Percentiles rank a stretch among this genome's conserved stretches.
These are phyloP conservation scores for Euphrasia confusa DNA, from an alignment of 257 asterid genomes.

Conservation along the genomic window DNA sequence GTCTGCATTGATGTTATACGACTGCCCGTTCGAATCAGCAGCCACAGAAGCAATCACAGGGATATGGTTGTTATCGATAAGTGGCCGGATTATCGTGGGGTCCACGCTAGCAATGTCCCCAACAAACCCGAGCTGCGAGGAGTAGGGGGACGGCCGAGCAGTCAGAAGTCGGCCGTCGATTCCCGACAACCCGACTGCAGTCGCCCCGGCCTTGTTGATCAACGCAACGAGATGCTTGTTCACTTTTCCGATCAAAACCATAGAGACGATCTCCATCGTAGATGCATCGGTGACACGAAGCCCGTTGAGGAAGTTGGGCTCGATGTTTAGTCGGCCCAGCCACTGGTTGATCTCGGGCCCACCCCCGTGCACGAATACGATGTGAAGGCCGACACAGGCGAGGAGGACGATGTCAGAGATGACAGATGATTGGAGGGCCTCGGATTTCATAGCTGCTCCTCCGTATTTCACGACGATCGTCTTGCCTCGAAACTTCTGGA, in stretches of 20 bases:
- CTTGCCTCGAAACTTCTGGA: constrained; percentile 4
- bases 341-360: constrained; percentile 12
- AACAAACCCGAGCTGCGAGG: neutral
- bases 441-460: neutral
- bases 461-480: constrained; percentile 4
- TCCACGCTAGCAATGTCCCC: constrained; percentile 2
- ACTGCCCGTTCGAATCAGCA: neutral
- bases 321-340: neutral
- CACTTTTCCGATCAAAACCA: neutral
- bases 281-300: neutral
- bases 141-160: constrained; percentile 1
- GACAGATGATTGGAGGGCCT: neutral
- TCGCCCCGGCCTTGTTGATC: neutral
- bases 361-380: constrained; percentile 2
- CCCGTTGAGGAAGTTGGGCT: constrained; percentile 4
- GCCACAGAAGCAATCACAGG: constrained; percentile 7
- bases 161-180: neutral
- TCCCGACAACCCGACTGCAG: neutral
- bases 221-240: neutral
- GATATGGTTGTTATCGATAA: neutral
- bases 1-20: constrained; percentile 1
- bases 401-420: neutral
- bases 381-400: neutral
- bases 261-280: constrained; percentile 1
- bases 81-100: constrained; percentile 2